Base-by-base conservation (phyloP, 495 filamentous ascomycete genomes). In the Podospora pseudopauciseta region DNA sequence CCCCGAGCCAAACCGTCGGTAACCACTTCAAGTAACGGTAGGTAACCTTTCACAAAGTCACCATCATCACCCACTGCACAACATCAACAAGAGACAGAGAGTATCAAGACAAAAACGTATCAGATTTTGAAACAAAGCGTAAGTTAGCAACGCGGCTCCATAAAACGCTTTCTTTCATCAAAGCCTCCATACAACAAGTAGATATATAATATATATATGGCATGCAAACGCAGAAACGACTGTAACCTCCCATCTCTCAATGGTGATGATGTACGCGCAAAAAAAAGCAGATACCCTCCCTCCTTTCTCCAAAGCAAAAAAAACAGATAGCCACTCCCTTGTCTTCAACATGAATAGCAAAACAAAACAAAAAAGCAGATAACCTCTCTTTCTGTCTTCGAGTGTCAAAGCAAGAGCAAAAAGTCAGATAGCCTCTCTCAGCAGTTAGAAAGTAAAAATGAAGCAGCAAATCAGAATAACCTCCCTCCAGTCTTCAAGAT, bases 311-410 rank as follows among this genome's bases (percentile, higher is more conserved):
- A 32, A 32, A 59, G 19, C 56, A 59, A 59, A 59, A 59, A 9
- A 27, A 59, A 18, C 56, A 59, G 56, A 59, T 20, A 23, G 18
- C 56, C 56, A 32, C 7, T 54, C 64, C 27, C 55, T 9, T 59
- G 30, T 65, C 16, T 61, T 19, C 64, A 27, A 32, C 30, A 32
- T 32, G 0, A 32, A 32, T 32, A 4, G 3, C 30, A 32, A 59
- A 59, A 6, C 56, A 59, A 59, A 59, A 20, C 56, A 27, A 20
- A 18, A 59, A 23, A 59, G 56, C 56, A 59, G 19, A 59, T 20
- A 23, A 59, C 56, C 56, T 60, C 7, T 54, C 64, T 30, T 20
- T 30, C n/a, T 59, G 30, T 65, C 16, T 61, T n/a, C 64, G 18
- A 28, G 7, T 7, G 30, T 23, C 30, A 32, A 32, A 32, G 7